phyloP scores from a whole-genome alignment of 495 filamentous ascomycete genomes.

The Haplographium delicatum region DNA sequence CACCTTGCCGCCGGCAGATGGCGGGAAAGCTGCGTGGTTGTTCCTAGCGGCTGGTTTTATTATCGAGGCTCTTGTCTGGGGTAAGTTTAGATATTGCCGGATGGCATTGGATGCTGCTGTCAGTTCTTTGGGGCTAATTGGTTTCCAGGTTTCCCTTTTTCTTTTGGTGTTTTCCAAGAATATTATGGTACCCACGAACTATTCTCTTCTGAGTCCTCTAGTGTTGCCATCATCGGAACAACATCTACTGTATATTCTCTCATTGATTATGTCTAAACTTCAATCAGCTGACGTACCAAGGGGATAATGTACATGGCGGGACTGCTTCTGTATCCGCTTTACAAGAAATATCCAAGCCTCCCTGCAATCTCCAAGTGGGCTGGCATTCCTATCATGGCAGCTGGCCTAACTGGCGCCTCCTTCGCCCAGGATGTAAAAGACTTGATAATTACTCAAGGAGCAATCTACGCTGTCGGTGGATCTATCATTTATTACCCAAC shows the following conservation, averaged over 20 bases:
- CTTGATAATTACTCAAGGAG: conserved; percentile 48
- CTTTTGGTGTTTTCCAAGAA: conserved; percentile 47
- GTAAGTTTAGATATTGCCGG: conserved; percentile 29
- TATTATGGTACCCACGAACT: conserved; percentile 40
- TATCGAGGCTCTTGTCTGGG: conserved; percentile 56
- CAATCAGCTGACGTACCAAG: conserved; percentile 31
- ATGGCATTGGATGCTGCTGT: conserved; percentile 1
- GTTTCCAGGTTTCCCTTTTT: conserved; percentile 41
- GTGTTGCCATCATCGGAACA: conserved; percentile 31
- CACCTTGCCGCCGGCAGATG: conserved; percentile 43
- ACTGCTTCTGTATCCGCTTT: neutral
- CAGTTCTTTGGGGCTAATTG: conserved; percentile 17
- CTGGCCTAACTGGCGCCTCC: conserved; percentile 31
- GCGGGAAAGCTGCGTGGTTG: conserved; percentile 51
- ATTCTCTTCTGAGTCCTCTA: conserved; percentile 28
- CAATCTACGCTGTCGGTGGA: conserved; percentile 39
- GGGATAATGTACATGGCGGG: conserved; percentile 13
- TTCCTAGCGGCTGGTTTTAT: conserved; percentile 52
- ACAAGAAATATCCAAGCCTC: conserved; percentile 9
- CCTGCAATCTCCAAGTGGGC: conserved; percentile 8
- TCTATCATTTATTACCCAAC: conserved; percentile 36
- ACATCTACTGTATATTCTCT: conserved; percentile 12
- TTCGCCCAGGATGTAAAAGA: conserved; percentile 38
- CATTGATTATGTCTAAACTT: neutral
- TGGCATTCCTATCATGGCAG: conserved; percentile 7